These are phyloP conservation scores for Candida labiduridarum DNA, from an alignment of 1,139 yeast species.

Conservation along the genomic window DNA sequence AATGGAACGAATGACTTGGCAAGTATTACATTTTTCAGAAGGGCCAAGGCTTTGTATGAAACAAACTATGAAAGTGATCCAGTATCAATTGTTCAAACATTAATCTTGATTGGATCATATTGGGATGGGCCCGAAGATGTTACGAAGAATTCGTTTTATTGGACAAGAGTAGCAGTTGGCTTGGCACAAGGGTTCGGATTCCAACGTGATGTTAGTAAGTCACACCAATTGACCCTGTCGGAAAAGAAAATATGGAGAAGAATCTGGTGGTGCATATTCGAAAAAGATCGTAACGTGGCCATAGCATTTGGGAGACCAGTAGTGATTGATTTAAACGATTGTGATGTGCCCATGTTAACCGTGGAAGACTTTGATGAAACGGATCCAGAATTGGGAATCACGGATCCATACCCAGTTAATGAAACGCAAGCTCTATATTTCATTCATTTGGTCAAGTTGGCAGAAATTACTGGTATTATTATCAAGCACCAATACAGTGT, in stretches of 20 bases:
- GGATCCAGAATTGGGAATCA: conserved; percentile 37
- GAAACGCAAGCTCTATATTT: conserved; percentile 56
- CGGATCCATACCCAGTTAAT: conserved; percentile 49
- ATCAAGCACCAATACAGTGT: conserved; percentile 73
- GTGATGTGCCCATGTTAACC: conserved; percentile 76
- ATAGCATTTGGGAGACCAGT: conserved; percentile 79
- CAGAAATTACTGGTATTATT: conserved; percentile 75
- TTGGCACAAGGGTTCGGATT: conserved; percentile 82
- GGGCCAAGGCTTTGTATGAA: conserved; percentile 79
- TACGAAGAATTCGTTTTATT: conserved; percentile 71
- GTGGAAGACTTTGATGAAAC: conserved; percentile 65
- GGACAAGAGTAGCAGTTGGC: conserved; percentile 75
- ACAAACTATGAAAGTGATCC: conserved; percentile 75
- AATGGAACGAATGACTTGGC: conserved; percentile 61
- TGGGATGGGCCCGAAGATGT: conserved; percentile 84
- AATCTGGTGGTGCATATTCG: conserved; percentile 81
- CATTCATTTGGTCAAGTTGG: conserved; percentile 66
- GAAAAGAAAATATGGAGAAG: conserved; percentile 68
- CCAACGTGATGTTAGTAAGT: conserved; percentile 54
- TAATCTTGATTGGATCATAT: conserved; percentile 66
- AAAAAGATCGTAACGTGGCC: conserved; percentile 72
- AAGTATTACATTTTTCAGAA: conserved; percentile 66
- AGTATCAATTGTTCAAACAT: conserved; percentile 62
- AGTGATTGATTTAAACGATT: conserved; percentile 69
- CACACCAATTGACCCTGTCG: conserved; percentile 29